Conservation (phyloP, 345 rosid species). For the Ailanthus altissimus region DNA sequence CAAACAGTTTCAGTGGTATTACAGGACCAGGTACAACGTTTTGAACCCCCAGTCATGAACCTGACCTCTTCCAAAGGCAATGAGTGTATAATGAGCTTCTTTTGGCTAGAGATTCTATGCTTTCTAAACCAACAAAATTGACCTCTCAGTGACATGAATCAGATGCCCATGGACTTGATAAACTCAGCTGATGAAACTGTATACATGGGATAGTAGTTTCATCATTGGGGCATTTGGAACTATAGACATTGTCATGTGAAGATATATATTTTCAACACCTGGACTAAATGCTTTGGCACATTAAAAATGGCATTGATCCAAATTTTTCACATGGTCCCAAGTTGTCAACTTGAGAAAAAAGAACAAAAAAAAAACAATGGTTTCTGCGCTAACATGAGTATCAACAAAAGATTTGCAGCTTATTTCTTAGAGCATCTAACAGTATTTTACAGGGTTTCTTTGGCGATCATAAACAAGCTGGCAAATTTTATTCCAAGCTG, state of each 20-base stretch:
- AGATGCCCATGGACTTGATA: not conserved
- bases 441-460: not conserved
- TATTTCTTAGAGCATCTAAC: not conserved
- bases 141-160: no score
- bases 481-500: not conserved
- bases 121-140: not conserved
- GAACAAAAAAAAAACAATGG: not conserved
- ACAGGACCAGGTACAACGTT: not conserved
- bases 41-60: not conserved
- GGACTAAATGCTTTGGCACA: conserved; percentile 6
- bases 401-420: not conserved
- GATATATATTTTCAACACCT: not conserved
- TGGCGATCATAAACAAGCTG: not conserved
- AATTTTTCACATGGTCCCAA: conserved; percentile 6
- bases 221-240: not conserved
- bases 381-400: not conserved
- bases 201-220: not conserved
- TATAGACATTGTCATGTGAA: conserved; percentile 14
- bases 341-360: conserved; percentile 19
- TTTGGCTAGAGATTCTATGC: not conserved
- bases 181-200: not conserved
- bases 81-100: no score
- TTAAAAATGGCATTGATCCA: conserved; percentile 20
- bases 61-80: not conserved
- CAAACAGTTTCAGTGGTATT: not conserved